Evolutionary conservation across 208 protist species (phyloP).

Genomic region (Wallacemonas rigidus): DNA sequence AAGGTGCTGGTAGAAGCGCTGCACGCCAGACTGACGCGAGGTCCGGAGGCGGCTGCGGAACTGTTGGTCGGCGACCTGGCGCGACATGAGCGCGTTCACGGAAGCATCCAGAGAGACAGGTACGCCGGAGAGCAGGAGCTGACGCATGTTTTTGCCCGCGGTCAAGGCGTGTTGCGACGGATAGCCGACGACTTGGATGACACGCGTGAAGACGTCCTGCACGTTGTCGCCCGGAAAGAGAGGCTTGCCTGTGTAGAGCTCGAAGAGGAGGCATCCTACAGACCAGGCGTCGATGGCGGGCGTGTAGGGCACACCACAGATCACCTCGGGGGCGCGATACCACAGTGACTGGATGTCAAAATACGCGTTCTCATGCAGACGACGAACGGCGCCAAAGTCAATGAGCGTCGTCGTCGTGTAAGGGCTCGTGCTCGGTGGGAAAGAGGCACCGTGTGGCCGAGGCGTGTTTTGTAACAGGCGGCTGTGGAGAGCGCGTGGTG

Average conservation of each 20-base stretch:
- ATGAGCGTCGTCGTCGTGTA: conserved; percentile 81
- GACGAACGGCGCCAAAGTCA: conserved; percentile 97
- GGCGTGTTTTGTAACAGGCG: neutral
- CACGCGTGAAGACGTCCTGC: conserved; percentile 88
- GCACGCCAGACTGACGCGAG: conserved; percentile 9
- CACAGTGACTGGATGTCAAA: conserved; percentile 96
- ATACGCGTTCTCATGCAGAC: conserved; percentile 94
- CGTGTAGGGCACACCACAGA: conserved; percentile 91
- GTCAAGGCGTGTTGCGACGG: conserved; percentile 77
- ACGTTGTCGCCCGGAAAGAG: conserved; percentile 93
- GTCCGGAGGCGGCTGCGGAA: conserved; percentile 3
- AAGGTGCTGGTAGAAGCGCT: conserved; percentile 16
- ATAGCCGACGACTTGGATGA: conserved; percentile 89
- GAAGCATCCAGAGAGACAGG: neutral
- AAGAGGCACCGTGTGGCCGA: neutral
- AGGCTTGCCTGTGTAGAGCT: conserved; percentile 91
- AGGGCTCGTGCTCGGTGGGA: neutral
- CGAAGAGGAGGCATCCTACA: conserved; percentile 91
- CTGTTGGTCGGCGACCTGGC: conserved; percentile 9
- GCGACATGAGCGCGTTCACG: neutral
- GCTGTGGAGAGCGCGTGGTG: neutral
- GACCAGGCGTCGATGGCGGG: conserved; percentile 93
- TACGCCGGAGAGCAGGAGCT: conserved; percentile 34
- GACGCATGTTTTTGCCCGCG: conserved; percentile 35
- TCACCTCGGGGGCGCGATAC: conserved; percentile 93